These are phyloP conservation scores for Perilla frutescens DNA, from an alignment of 257 asterid species.

Conservation along the genomic window DNA sequence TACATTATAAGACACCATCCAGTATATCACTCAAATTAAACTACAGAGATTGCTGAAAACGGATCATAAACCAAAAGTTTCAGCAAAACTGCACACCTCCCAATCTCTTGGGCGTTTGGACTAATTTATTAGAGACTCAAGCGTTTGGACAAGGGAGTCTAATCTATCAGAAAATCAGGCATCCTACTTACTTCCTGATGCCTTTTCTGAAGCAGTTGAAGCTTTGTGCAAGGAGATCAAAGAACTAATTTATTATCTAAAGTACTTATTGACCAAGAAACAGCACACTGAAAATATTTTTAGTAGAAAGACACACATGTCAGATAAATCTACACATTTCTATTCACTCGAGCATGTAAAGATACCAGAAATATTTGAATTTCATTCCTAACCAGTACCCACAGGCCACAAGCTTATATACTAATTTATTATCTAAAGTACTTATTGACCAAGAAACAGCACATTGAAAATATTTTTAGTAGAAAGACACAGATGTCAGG, in stretches of 20 bases:
- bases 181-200: background rate
- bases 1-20: background rate
- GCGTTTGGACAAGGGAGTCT: background rate
- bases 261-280: background rate
- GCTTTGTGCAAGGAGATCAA: conserved; percentile 21
- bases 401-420: background rate
- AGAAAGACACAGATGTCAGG: conserved; percentile 3
- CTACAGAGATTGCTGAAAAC: background rate
- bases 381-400: conserved; percentile 5
- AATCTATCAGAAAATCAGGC: background rate
- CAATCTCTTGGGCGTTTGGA: background rate
- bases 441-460: background rate
- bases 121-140: too few relatives aligned
- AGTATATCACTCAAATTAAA: background rate
- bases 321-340: background rate
- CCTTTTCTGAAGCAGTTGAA: conserved; percentile 1
- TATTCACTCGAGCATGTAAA: background rate
- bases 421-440: conserved; percentile 8
- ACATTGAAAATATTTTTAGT: background rate
- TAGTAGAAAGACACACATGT: background rate
- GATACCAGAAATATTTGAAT: background rate
- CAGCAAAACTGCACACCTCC: background rate
- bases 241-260: conserved; percentile 9
- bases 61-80: background rate
- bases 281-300: background rate